phyloP scores from a whole-genome alignment of 140 eudicot species.

The Flaveria floridana region DNA sequence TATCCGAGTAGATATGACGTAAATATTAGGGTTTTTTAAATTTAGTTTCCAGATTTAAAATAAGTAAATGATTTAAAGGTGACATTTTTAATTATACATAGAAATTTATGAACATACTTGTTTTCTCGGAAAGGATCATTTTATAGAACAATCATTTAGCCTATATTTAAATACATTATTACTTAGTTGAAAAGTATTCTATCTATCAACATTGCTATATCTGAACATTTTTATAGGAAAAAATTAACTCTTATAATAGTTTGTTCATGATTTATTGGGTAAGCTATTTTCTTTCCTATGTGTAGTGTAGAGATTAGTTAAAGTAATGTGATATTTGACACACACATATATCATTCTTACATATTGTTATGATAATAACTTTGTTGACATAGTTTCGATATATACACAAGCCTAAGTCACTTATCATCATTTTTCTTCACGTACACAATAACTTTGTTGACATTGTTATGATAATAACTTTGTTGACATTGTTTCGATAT shows the following conservation, averaged over 20 bases:
- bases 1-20: constrained; percentile 3
- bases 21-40: background rate
- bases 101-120: background rate
- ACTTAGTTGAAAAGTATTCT: no score
- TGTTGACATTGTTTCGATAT: background rate
- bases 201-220: no score
- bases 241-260: no score
- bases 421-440: background rate
- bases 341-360: background rate
- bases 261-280: no score
- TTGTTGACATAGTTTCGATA: background rate
- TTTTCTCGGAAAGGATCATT: no score
- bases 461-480: background rate
- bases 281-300: no score
- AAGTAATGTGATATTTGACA: no score
- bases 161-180: no score
- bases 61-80: background rate
- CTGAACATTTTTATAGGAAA: no score
- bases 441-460: background rate
- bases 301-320: no score
- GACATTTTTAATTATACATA: background rate
- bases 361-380: background rate
- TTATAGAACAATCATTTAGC: no score
- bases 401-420: background rate
- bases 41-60: background rate